These are phyloP conservation scores for Erythrophleum ivorense DNA, from an alignment of 331 rosid species.

Conservation along the genomic window DNA sequence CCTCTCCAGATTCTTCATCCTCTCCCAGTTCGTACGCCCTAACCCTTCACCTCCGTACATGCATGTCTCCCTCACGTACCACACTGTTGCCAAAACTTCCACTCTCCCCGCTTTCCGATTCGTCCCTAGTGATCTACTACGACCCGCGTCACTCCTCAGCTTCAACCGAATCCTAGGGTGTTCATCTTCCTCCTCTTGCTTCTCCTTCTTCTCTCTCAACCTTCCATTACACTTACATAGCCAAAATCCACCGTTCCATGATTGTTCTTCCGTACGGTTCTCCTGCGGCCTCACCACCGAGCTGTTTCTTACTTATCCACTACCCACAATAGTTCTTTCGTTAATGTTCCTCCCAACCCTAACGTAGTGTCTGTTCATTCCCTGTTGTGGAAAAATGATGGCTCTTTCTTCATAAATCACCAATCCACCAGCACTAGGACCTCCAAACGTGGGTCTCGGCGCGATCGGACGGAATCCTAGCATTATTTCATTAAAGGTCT, in stretches of 20 bases:
- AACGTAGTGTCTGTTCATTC: slow-evolving; percentile 59
- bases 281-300: too few relatives aligned
- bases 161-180: neutral
- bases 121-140: neutral
- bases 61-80: slow-evolving; percentile 48
- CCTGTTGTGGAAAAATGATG: slow-evolving; percentile 1
- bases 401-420: neutral
- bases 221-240: neutral
- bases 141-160: neutral
- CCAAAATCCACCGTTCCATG: slow-evolving; percentile 29
- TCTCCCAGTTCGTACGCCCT: slow-evolving; percentile 39
- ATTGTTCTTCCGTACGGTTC: neutral
- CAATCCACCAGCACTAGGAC: neutral
- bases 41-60: slow-evolving; percentile 15
- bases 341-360: slow-evolving; percentile 49
- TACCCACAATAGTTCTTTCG: neutral
- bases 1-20: slow-evolving; percentile 33
- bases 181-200: neutral
- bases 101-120: neutral
- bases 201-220: neutral
- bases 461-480: slow-evolving; percentile 67
- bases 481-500: slow-evolving; percentile 39
- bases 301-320: neutral
- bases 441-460: slow-evolving; percentile 53
- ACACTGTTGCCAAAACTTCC: slow-evolving; percentile 46